phyloP scores from a whole-genome alignment of 2,329 filamentous ascomycete genomes.

The Exophiala viscosa region DNA sequence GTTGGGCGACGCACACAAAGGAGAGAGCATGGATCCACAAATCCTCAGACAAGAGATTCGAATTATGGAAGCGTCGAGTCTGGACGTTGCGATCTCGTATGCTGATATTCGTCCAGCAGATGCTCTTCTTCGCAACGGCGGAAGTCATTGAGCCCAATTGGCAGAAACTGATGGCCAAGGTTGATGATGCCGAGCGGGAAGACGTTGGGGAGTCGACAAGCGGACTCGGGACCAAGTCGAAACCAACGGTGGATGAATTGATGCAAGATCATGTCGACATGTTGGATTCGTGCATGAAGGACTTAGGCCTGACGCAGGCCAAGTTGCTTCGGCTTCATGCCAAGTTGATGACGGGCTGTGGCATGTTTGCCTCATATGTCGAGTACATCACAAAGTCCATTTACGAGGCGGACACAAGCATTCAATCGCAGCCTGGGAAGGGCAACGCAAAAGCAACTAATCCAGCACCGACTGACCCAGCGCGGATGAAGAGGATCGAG shows the following conservation, averaged over 20 bases:
- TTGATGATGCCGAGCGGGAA: constrained; percentile 57
- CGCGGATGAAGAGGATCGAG: constrained; percentile 69
- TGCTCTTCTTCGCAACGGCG: constrained; percentile 93
- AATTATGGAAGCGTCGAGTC: constrained; percentile 87
- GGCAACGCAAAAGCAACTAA: constrained; percentile 28
- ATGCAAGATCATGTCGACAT: constrained; percentile 99
- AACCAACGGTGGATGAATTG: constrained; percentile 86
- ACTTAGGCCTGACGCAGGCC: constrained; percentile 97
- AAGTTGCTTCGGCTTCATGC: constrained; percentile 93
- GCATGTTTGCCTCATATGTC: constrained; percentile 87
- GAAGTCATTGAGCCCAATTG: constrained; percentile 99
- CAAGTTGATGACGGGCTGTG: constrained; percentile 94
- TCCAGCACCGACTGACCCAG: constrained; percentile 45
- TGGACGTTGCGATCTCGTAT: constrained; percentile 91
- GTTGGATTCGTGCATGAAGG: constrained; percentile 93
- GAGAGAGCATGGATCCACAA: constrained; percentile 77
- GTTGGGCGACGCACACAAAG: constrained; percentile 87
- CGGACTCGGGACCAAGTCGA: constrained; percentile 39
- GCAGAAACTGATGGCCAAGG: constrained; percentile 84
- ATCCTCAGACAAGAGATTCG: constrained; percentile 67
- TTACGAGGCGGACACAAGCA: constrained; percentile 67
- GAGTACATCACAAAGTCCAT: constrained; percentile 81
- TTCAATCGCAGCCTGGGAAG: constrained; percentile 16
- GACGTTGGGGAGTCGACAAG: constrained; percentile 10
- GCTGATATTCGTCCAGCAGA: constrained; percentile 94